Percentiles rank a stretch among this genome's conserved stretches.
These are phyloP conservation scores for Echium plantagineum DNA, from an alignment of 257 asterid species.

Conservation along the genomic window DNA sequence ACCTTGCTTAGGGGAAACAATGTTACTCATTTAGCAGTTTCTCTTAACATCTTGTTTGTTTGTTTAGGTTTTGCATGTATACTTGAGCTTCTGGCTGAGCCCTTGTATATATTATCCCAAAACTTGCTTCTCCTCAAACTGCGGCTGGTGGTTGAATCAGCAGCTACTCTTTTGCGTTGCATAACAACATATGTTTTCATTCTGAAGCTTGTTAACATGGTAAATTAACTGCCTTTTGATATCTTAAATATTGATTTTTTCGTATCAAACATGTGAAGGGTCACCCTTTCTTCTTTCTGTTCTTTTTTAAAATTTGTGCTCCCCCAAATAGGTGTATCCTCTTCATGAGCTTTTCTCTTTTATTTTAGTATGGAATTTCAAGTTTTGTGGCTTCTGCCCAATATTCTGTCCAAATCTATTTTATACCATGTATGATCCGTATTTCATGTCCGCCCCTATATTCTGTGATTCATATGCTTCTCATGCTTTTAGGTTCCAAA, in stretches of 20 bases:
- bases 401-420: not conserved
- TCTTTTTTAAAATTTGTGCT: not conserved
- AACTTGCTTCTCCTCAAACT: constrained; percentile 71
- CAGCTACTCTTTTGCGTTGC: constrained; percentile 79
- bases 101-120: constrained; percentile 85
- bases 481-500: not conserved
- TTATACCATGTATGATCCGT: not conserved
- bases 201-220: constrained; percentile 57
- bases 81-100: constrained; percentile 93
- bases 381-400: not conserved
- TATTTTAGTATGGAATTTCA: not conserved
- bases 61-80: constrained; percentile 74
- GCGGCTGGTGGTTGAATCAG: constrained; percentile 70
- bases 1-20: not conserved
- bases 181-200: constrained; percentile 57
- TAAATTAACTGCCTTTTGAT: constrained; percentile 8
- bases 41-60: not conserved
- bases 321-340: not conserved
- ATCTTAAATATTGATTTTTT: not conserved
- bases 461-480: not conserved
- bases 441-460: not conserved
- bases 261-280: not conserved
- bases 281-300: not conserved
- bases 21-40: too few relatives aligned
- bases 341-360: not conserved